phyloP scores from a whole-genome alignment of 2,329 filamentous ascomycete genomes.

The Sclerotinia glacialis region DNA sequence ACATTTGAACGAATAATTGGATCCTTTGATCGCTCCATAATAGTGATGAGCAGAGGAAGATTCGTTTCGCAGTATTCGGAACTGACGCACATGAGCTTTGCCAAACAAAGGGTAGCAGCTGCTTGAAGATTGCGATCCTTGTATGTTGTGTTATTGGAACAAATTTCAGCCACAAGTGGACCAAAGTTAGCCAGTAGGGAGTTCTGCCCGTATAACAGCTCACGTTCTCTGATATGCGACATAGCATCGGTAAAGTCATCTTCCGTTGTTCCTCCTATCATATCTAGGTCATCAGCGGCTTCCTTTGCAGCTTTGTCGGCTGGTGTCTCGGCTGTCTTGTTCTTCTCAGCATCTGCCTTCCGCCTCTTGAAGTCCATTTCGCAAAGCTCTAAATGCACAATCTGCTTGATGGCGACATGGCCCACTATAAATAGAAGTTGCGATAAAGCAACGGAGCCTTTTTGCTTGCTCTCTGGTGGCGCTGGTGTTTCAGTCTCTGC shows the following conservation, averaged over 20 bases:
- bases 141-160: slow-evolving; percentile 90
- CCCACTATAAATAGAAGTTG: slow-evolving; percentile 94
- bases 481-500: slow-evolving; percentile 16
- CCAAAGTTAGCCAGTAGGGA: slow-evolving; percentile 90
- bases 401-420: slow-evolving; percentile 97
- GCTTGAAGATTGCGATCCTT: slow-evolving; percentile 86
- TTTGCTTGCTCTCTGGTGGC: slow-evolving; percentile 50
- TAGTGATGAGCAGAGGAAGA: slow-evolving; percentile 89
- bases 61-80: slow-evolving; percentile 95
- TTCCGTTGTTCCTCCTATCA: slow-evolving; percentile 94
- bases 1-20: slow-evolving; percentile 93
- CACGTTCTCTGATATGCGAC: slow-evolving; percentile 77
- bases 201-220: slow-evolving; percentile 76
- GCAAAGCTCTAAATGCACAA: slow-evolving; percentile 95
- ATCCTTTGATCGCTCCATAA: slow-evolving; percentile 91
- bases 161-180: slow-evolving; percentile 87
- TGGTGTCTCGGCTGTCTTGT: slow-evolving; percentile 45
- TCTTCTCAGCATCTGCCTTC: slow-evolving; percentile 85
- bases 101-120: slow-evolving; percentile 88
- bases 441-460: slow-evolving; percentile 73
- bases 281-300: slow-evolving; percentile 85
- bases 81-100: slow-evolving; percentile 98
- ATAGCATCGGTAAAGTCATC: slow-evolving; percentile 90
- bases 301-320: slow-evolving; percentile 56
- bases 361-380: slow-evolving; percentile 96